Evolutionary conservation across 2,329 filamentous ascomycete genomes (phyloP).

Genomic region (Alternaria novae-zelandiae): DNA sequence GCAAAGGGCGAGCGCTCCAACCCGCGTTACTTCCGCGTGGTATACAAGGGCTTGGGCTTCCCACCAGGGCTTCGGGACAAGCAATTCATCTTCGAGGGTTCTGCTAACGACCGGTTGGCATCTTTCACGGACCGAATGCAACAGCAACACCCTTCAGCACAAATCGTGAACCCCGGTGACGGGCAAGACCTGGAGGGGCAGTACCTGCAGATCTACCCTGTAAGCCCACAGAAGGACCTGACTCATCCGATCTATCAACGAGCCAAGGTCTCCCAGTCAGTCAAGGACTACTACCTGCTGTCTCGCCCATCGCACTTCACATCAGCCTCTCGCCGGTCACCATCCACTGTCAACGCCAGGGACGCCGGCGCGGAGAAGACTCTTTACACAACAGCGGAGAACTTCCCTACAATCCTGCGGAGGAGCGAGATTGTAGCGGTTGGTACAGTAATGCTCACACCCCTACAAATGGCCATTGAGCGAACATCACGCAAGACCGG

Average conservation of each 20-base stretch:
- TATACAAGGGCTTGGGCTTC: conserved; percentile 89
- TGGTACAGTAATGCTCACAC: conserved; percentile 70
- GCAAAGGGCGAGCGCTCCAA: conserved; percentile 79
- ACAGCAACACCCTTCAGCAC: conserved; percentile 84
- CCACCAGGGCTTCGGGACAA: conserved; percentile 82
- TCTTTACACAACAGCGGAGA: conserved; percentile 80
- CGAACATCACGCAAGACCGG: conserved; percentile 89
- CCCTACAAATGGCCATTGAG: conserved; percentile 88
- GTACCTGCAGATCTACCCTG: conserved; percentile 80
- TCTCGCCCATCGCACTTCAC: conserved; percentile 81
- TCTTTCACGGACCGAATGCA: conserved; percentile 92
- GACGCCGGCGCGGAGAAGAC: conserved; percentile 84
- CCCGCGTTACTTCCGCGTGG: conserved; percentile 89
- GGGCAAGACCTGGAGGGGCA: conserved; percentile 88
- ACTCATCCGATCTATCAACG: conserved; percentile 85
- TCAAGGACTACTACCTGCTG: conserved; percentile 85
- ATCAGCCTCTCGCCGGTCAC: conserved; percentile 73
- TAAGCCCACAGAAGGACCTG: conserved; percentile 83
- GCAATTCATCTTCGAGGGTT: conserved; percentile 89
- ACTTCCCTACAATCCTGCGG: conserved; percentile 89
- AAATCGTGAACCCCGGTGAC: conserved; percentile 74
- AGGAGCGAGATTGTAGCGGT: conserved; percentile 81
- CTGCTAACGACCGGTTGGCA: conserved; percentile 74
- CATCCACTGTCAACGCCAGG: conserved; percentile 68
- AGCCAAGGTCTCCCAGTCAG: conserved; percentile 79